phyloP scores from a whole-genome alignment of 257 asterid species.

The Solanum commersonii region DNA sequence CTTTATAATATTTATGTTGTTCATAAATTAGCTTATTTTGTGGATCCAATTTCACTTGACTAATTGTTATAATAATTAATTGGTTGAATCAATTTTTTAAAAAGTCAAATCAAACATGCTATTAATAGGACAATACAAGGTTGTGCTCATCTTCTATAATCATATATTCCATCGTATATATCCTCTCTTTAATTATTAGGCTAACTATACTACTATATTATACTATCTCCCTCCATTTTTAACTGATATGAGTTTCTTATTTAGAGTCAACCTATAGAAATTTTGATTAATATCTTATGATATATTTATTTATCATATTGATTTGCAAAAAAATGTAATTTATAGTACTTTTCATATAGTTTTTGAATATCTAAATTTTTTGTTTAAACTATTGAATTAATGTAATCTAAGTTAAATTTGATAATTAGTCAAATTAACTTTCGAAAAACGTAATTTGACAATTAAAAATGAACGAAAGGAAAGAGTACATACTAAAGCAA shows the following conservation, averaged over 20 bases:
- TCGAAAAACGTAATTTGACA: too few species aligned
- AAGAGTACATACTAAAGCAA: background rate
- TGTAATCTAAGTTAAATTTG: too few species aligned
- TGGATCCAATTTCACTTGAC: background rate
- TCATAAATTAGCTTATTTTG: background rate
- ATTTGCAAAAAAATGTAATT: fast-evolving
- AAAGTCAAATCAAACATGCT: background rate
- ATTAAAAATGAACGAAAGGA: too few species aligned
- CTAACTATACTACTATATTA: background rate
- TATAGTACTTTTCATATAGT: too few species aligned
- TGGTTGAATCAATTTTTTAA: background rate
- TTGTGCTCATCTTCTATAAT: background rate
- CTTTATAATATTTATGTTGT: background rate
- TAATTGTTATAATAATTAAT: background rate
- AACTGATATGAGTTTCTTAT: too few species aligned
- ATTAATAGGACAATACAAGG: background rate
- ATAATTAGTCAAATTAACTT: too few species aligned
- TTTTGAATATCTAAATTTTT: too few species aligned
- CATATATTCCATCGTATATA: background rate
- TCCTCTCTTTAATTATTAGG: background rate
- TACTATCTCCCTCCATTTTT: too few species aligned
- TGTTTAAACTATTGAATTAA: too few species aligned
- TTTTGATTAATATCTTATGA: too few species aligned
- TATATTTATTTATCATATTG: too few species aligned
- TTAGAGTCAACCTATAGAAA: too few species aligned